Evolutionary conservation across 129 eudicot genomes (phyloP), one percentile per base, ranked within the genome.

Genomic region (Flaveria sonorensis): DNA sequence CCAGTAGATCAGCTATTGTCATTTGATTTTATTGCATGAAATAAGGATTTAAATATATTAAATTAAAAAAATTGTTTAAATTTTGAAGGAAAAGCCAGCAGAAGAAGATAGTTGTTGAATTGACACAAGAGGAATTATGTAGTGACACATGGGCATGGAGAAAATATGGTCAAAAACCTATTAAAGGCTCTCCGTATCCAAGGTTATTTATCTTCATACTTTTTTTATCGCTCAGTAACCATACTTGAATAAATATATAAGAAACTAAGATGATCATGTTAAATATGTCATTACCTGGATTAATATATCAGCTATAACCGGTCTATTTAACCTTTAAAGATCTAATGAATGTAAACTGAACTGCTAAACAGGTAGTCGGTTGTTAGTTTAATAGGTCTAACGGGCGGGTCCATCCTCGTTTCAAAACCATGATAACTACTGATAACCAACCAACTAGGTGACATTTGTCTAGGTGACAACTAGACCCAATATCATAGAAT

Each of bases 81-180:
- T 40, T 14, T 72, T 80, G 79, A 85, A 88, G 97, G 88, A 91
- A 88, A 84, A 87, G 83, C 46, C 90, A 88, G 78, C 80, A 74
- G 36, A 76, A 74, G 83, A 88, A 88, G 82, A 52, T 81, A 74
- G 88, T 88, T 70, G 83, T 79, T 52, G 86, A 85, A 73, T 81
- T 91, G 92, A 88, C 90, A 42, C 88, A 88, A 68, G 94, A 88
- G 71, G 89, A 91, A 71, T 85, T 91, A 30, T 83, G 84, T 1
- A 86, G 77, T 68, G 97, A 88, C 80, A 83, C 87, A 64, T 88
- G 97, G 94, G 88, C 97, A 26, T 91, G 97, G 97, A 76, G 94
- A 53, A 91, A 91, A 77, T 91, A 91, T 50, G 97, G 97, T 26
- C 97, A 91, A 66, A 91, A 91, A 71, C 94, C 97, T 45, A 91